Conservation (phyloP, 768 basidiomycete genomes). For the Mycena chlorophos region DNA sequence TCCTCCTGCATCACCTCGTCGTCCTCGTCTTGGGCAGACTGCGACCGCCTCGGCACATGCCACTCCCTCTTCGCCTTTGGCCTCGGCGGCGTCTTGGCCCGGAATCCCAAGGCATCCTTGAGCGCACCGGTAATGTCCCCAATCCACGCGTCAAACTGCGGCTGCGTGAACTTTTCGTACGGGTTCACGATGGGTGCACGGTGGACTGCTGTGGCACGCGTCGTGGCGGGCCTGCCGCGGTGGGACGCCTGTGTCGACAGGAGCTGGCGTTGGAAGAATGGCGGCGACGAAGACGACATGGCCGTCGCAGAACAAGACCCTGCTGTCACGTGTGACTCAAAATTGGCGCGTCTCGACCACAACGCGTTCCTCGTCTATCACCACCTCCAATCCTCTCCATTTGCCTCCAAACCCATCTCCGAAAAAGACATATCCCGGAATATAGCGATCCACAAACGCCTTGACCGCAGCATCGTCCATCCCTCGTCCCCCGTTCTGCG, state of each 20-base stretch:
- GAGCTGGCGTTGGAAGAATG: background rate
- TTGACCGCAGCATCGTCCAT: constrained; percentile 81
- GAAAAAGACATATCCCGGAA: constrained; percentile 92
- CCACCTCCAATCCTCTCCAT: constrained; percentile 10
- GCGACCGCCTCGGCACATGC: constrained; percentile 5
- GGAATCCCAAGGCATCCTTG: constrained; percentile 57
- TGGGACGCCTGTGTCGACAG: constrained; percentile 10
- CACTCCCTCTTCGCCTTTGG: constrained; percentile 19
- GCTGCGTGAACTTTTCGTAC: constrained; percentile 69
- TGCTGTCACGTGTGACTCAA: background rate
- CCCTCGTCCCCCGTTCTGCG: constrained; percentile 77
- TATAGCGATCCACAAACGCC: constrained; percentile 90
- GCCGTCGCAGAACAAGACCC: background rate
- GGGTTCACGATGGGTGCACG: constrained; percentile 66
- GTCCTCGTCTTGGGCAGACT: constrained; percentile 16
- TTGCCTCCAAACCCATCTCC: constrained; percentile 44
- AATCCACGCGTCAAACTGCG: constrained; percentile 73
- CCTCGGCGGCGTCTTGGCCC: constrained; percentile 28
- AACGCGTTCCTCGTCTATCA: constrained; percentile 11
- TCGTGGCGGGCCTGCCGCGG: constrained; percentile 2
- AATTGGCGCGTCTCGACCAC: constrained; percentile 6
- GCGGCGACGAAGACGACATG: background rate
- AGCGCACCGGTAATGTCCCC: constrained; percentile 59
- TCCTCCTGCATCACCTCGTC: constrained; percentile 22
- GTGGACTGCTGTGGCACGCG: constrained; percentile 10